Percentiles rank a stretch among this genome's conserved stretches.
Evolutionary conservation across 768 basidiomycete genomes (phyloP).

Genomic region (Phylloporus sp.): DNA sequence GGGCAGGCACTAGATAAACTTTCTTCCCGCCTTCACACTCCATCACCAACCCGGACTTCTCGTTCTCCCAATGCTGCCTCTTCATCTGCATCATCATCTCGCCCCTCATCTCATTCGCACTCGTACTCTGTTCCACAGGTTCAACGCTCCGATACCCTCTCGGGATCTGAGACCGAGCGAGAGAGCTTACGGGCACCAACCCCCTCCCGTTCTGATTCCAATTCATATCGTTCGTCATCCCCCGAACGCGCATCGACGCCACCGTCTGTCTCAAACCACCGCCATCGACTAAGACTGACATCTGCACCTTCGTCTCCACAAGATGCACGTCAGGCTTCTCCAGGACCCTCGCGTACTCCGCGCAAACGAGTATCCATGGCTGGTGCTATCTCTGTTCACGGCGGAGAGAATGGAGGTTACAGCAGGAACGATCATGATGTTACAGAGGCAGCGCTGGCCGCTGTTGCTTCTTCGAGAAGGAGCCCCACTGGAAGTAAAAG

Average conservation of each 20-base stretch:
- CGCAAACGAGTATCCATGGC: slow-evolving; percentile 42
- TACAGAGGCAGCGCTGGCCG: slow-evolving; percentile 55
- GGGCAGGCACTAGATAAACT: slow-evolving; percentile 66
- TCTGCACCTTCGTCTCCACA: slow-evolving; percentile 48
- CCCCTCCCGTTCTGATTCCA: slow-evolving; percentile 30
- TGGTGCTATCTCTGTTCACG: slow-evolving; percentile 27
- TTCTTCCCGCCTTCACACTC: slow-evolving; percentile 54
- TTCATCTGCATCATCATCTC: slow-evolving; percentile 35
- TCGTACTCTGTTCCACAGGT: slow-evolving; percentile 23
- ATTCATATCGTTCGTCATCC: slow-evolving; percentile 36
- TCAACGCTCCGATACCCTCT: slow-evolving; percentile 40
- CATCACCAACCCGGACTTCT: slow-evolving; percentile 45
- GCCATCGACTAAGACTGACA: slow-evolving; percentile 39
- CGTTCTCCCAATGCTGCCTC: slow-evolving; percentile 34
- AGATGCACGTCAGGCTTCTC: slow-evolving; percentile 37
- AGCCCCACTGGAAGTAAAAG: slow-evolving; percentile 44
- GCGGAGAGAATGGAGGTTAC: slow-evolving; percentile 22
- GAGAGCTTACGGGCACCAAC: slow-evolving; percentile 44
- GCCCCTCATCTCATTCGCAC: slow-evolving; percentile 34
- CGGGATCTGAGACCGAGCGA: slow-evolving; percentile 82
- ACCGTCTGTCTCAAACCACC: slow-evolving; percentile 23
- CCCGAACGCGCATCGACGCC: slow-evolving; percentile 38
- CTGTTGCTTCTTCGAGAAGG: slow-evolving; percentile 53
- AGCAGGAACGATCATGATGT: slow-evolving; percentile 35
- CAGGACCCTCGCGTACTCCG: slow-evolving; percentile 39